Percentiles rank a stretch among this genome's conserved stretches.
Conservation (phyloP, 1,284 basidiomycete species). For the Apiotrichum mycotoxinovorans region DNA sequence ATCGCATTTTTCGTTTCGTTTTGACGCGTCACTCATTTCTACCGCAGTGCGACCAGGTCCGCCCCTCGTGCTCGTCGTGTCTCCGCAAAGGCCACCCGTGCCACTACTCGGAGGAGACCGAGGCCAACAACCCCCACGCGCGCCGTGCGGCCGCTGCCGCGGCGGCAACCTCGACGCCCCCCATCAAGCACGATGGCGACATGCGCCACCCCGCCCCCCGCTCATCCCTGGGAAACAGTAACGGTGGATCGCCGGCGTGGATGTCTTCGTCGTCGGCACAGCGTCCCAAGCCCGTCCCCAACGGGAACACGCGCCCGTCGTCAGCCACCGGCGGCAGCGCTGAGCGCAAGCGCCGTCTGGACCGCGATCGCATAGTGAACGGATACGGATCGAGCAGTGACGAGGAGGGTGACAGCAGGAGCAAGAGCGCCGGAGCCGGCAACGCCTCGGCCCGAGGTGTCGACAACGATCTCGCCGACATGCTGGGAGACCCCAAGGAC, state of each 20-base stretch:
- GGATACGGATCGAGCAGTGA: constrained; percentile 36
- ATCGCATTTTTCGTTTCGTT: too few relatives aligned
- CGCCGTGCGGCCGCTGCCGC: constrained; percentile 7
- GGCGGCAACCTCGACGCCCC: background rate
- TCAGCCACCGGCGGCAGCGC: constrained; percentile 15
- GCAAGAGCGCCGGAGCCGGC: constrained; percentile 2
- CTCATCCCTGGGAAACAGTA: background rate
- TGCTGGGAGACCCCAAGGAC: constrained; percentile 22
- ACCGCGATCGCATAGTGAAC: constrained; percentile 33
- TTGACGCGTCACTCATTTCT: background rate
- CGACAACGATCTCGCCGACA: constrained; percentile 29
- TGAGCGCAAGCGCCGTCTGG: constrained; percentile 22
- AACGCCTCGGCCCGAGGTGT: constrained; percentile 6
- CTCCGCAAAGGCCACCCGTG: constrained; percentile 36
- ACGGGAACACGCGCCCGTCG: constrained; percentile 8
- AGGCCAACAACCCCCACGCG: constrained; percentile 23
- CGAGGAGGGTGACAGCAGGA: constrained; percentile 12
- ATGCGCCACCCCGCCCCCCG: background rate
- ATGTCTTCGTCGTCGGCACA: constrained; percentile 11
- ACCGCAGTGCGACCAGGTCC: constrained; percentile 38
- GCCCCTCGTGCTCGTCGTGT: constrained; percentile 39
- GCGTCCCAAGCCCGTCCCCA: constrained; percentile 8
- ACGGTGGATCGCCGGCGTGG: constrained; percentile 20
- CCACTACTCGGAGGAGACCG: constrained; percentile 38
- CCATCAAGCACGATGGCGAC: constrained; percentile 2